Conservation (phyloP, 2,329 filamentous ascomycete genomes). For the Sarocladiaceae sp. region DNA sequence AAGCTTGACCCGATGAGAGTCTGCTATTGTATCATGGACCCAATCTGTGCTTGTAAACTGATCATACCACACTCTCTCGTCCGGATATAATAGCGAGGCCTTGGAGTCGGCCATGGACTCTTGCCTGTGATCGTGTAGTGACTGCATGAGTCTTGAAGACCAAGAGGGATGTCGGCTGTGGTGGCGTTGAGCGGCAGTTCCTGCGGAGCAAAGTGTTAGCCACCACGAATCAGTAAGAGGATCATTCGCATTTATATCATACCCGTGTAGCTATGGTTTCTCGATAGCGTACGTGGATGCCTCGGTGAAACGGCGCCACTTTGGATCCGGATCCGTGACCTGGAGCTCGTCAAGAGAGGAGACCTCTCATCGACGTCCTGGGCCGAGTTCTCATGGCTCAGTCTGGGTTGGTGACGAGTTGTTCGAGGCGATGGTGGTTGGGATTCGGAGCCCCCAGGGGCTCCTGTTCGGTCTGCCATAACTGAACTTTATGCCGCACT, state of each 20-base stretch:
- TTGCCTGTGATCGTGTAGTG: conserved; percentile 50
- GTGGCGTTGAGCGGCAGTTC: conserved; percentile 35
- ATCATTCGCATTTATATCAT: conserved; percentile 11
- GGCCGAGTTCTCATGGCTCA: conserved; percentile 10
- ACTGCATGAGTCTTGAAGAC: conserved; percentile 55
- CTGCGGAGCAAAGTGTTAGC: conserved; percentile 17
- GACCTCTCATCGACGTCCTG: conserved; percentile 37
- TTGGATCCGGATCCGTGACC: conserved; percentile 36
- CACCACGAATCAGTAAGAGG: not conserved
- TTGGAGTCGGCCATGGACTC: conserved; percentile 58
- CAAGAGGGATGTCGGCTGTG: conserved; percentile 54
- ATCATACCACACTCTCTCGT: conserved; percentile 96
- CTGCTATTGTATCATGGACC: conserved; percentile 95
- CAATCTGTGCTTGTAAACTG: conserved; percentile 97
- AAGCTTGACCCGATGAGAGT: conserved; percentile 81
- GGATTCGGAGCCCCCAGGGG: conserved; percentile 19
- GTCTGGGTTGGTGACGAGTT: conserved; percentile 18
- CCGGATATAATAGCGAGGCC: conserved; percentile 54
- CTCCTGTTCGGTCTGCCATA: conserved; percentile 1
- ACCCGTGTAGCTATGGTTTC: conserved; percentile 41
- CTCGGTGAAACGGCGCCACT: conserved; percentile 23
- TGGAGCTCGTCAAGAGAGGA: conserved; percentile 33
- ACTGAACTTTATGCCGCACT: no score
- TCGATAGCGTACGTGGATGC: conserved; percentile 20
- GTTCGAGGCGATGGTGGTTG: conserved; percentile 28